phyloP scores from a whole-genome alignment of 2,329 filamentous ascomycete species.

The Rutstroemia sp. region DNA sequence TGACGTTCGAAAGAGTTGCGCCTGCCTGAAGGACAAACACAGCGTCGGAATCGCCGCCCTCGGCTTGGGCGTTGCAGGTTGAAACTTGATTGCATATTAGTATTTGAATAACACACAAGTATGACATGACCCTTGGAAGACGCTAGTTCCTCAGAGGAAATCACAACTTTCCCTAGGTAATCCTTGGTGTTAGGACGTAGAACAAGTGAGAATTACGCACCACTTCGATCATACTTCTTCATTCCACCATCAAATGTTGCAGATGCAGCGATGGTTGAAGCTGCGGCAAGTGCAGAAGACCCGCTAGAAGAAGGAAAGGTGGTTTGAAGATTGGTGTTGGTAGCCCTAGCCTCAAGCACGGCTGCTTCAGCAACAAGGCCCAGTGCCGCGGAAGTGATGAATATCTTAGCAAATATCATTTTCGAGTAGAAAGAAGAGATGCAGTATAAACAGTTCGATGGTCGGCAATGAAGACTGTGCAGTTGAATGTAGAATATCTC shows the following conservation, averaged over 20 bases:
- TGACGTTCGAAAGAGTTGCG: conserved; percentile 44
- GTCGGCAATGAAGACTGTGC: too few species aligned
- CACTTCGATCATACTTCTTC: not conserved
- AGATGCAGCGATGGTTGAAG: conserved; percentile 4
- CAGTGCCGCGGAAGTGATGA: not conserved
- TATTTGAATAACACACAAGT: not conserved
- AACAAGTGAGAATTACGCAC: not conserved
- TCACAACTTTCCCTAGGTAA: too few species aligned
- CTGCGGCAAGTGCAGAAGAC: conserved; percentile 1
- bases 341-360: conserved; percentile 4
- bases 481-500: too few species aligned
- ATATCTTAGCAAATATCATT: not conserved
- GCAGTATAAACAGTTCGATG: too few species aligned
- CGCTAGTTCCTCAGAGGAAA: too few species aligned
- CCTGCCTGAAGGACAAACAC: conserved; percentile 42
- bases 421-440: too few species aligned
- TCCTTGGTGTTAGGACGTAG: too few species aligned
- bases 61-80: not conserved
- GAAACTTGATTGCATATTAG: not conserved
- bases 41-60: not conserved
- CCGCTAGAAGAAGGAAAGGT: conserved; percentile 1
- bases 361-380: not conserved
- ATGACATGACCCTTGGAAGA: too few species aligned
- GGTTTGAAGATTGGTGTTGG: conserved; percentile 4
- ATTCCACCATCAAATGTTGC: conserved; percentile 6